Percentiles rank a stretch among this genome's conserved stretches.
Conservation (phyloP, 2,329 filamentous ascomycete genomes). For the Mycocentrospora acerina region DNA sequence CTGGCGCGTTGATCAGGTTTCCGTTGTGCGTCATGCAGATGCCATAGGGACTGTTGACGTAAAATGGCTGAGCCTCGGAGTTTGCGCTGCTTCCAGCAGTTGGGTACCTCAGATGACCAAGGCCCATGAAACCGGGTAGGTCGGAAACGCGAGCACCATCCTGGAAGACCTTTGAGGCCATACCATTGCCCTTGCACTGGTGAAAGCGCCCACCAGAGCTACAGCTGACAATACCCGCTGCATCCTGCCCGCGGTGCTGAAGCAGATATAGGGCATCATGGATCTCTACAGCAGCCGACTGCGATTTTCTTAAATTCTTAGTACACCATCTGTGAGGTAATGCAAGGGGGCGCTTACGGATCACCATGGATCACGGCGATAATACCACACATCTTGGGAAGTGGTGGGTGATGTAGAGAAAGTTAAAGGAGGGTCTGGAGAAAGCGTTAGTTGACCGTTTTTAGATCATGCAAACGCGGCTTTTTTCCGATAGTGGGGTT, state of each 20-base stretch:
- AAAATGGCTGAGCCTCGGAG: slow-evolving; percentile 89
- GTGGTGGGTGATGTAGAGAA: slow-evolving; percentile 3
- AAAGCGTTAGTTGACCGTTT: slow-evolving; percentile 24
- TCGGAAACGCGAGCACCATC: slow-evolving; percentile 73
- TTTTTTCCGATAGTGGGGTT: slow-evolving; percentile 17
- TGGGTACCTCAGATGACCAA: slow-evolving; percentile 85
- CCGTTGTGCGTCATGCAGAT: slow-evolving; percentile 83
- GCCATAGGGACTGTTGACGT: slow-evolving; percentile 82
- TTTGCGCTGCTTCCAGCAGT: slow-evolving; percentile 83
- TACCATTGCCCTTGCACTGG: slow-evolving; percentile 87
- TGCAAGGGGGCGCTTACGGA: slow-evolving; percentile 25
- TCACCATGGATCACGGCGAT: slow-evolving; percentile 52
- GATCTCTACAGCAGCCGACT: slow-evolving; percentile 46
- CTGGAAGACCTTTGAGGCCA: slow-evolving; percentile 81
- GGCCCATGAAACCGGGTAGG: slow-evolving; percentile 81
- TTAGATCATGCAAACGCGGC: slow-evolving; percentile 12
- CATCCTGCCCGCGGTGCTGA: slow-evolving; percentile 76
- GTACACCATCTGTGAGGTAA: slow-evolving; percentile 9
- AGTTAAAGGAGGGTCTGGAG: slow-evolving; percentile 12
- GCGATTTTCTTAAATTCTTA: slow-evolving; percentile 30
- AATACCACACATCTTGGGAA: slow-evolving; percentile 52
- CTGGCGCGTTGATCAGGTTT: slow-evolving; percentile 78
- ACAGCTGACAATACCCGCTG: slow-evolving; percentile 78
- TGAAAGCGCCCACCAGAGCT: slow-evolving; percentile 76
- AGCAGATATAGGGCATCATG: slow-evolving; percentile 46